Conservation (phyloP, 164 flowering plant species). For the Malania oleifera region DNA sequence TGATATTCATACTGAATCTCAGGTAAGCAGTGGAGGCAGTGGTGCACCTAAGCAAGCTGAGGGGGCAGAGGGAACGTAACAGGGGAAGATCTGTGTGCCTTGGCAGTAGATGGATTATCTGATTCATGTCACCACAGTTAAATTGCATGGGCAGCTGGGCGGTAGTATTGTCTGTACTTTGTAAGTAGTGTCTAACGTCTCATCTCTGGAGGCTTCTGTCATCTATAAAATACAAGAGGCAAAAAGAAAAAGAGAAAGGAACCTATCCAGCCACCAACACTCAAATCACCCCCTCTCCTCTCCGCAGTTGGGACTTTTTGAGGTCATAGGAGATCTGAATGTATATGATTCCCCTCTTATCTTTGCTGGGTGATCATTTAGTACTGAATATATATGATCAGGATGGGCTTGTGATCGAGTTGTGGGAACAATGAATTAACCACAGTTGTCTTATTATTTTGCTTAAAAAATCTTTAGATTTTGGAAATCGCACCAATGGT, state of each 20-base stretch:
- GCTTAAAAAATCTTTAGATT: too few relatives aligned
- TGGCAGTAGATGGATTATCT: slow-evolving; percentile 2
- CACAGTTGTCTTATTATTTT: too few relatives aligned
- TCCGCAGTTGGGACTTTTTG: too few relatives aligned
- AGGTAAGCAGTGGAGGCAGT: slow-evolving; percentile 16
- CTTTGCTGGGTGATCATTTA: too few relatives aligned
- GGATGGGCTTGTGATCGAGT: too few relatives aligned
- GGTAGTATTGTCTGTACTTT: slow-evolving; percentile 1
- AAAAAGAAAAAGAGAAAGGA: background rate
- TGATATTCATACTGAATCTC: slow-evolving; percentile 3
- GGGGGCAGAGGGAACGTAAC: slow-evolving; percentile 5
- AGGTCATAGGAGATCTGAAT: too few relatives aligned
- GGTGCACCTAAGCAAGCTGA: slow-evolving; percentile 7
- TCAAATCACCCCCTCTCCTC: background rate
- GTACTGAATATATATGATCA: too few relatives aligned
- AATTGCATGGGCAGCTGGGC: background rate
- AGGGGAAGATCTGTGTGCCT: slow-evolving; percentile 15
- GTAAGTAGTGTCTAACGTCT: slow-evolving; percentile 21
- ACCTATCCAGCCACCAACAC: background rate
- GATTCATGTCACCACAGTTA: background rate
- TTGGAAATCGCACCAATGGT: too few relatives aligned
- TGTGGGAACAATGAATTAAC: too few relatives aligned
- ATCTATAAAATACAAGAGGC: background rate
- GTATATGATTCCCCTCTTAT: too few relatives aligned
- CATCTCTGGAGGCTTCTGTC: background rate